Evolutionary conservation across 345 rosid genomes (phyloP).

Genomic region (Zanthoxylum bungeanum): DNA sequence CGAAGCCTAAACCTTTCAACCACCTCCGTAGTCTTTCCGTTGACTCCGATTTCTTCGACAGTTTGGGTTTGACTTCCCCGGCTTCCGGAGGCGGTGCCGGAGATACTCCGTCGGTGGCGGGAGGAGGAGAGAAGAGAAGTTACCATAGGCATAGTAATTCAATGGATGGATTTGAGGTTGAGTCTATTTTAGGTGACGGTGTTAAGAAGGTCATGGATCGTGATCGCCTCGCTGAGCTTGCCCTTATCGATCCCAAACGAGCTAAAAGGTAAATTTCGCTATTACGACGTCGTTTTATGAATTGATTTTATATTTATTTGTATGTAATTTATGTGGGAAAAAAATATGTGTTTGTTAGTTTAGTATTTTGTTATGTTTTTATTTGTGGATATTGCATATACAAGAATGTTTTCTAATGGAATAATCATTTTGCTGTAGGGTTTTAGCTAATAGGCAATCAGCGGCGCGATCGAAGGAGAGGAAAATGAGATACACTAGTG

Average conservation of each 20-base stretch:
- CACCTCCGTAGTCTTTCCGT: constrained; percentile 89
- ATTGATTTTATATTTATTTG: no score
- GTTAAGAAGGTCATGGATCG: constrained; percentile 79
- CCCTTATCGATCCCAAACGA: constrained; percentile 91
- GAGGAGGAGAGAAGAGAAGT: constrained; percentile 44
- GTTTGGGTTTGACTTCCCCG: constrained; percentile 25
- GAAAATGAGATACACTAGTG: constrained; percentile 73
- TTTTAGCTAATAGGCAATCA: constrained; percentile 91
- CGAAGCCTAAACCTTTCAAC: constrained; percentile 36
- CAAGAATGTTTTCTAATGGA: background rate
- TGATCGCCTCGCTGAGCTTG: constrained; percentile 82
- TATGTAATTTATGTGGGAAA: background rate
- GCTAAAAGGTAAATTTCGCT: constrained; percentile 98
- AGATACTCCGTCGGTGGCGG: constrained; percentile 25
- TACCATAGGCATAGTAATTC: constrained; percentile 74
- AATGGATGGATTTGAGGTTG: constrained; percentile 77
- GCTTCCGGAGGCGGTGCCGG: constrained; percentile 30
- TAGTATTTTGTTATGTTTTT: background rate
- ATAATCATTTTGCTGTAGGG: constrained; percentile 37
- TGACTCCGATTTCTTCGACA: constrained; percentile 87
- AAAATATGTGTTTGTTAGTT: no score
- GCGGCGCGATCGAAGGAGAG: constrained; percentile 97
- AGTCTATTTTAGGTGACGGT: constrained; percentile 50
- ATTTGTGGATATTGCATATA: no score
- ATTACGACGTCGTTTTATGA: no score